Percentiles rank a stretch among this genome's conserved stretches.
phyloP scores from a whole-genome alignment of 148 eudicot species.

The Suaeda aralocaspica region DNA sequence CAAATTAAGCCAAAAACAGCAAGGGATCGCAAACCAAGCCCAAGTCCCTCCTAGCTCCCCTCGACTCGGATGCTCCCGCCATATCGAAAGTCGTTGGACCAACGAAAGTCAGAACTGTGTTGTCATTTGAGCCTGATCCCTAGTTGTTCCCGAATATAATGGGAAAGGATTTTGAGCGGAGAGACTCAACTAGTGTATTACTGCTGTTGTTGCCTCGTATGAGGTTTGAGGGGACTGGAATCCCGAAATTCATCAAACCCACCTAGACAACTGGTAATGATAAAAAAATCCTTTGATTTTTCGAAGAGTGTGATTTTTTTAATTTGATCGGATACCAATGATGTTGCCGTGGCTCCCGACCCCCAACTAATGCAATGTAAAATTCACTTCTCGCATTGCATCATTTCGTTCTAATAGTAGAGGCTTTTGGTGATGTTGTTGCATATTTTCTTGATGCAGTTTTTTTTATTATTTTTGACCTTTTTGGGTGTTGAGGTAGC shows the following conservation, averaged over 20 bases:
- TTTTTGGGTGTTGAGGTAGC: too few relatives aligned
- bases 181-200: constrained; percentile 32
- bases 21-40: constrained; percentile 40
- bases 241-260: constrained; percentile 30
- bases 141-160: constrained; percentile 27
- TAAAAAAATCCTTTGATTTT: too few relatives aligned
- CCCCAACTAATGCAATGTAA: too few relatives aligned
- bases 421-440: too few relatives aligned
- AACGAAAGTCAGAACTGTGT: constrained; percentile 17
- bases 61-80: constrained; percentile 29
- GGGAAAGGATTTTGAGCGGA: constrained; percentile 28
- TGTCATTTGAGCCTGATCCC: constrained; percentile 27
- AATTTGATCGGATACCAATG: too few relatives aligned
- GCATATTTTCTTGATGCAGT: too few relatives aligned
- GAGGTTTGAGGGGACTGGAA: constrained; percentile 38
- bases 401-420: too few relatives aligned
- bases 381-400: too few relatives aligned
- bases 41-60: constrained; percentile 33
- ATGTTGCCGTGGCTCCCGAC: too few relatives aligned
- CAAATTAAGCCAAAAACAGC: constrained; percentile 56
- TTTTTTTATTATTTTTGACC: too few relatives aligned
- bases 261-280: constrained; percentile 53
- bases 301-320: too few relatives aligned
- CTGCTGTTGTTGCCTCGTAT: constrained; percentile 5
- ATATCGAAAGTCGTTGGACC: constrained; percentile 19